Evolutionary conservation across 2,329 filamentous ascomycete genomes (phyloP).

Genomic region (Septoria linicola): DNA sequence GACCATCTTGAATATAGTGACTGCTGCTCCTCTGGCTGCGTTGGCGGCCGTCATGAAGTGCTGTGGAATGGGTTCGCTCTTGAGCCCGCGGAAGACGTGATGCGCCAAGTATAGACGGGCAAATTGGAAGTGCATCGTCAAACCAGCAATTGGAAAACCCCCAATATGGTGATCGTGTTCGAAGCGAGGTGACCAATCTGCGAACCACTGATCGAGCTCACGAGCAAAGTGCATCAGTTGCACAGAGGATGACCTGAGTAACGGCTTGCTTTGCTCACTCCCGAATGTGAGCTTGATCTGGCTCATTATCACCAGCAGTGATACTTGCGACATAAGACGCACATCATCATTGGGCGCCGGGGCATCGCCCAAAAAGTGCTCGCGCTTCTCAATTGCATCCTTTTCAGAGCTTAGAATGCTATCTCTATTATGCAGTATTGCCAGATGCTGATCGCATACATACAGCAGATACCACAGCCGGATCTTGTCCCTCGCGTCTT

Average conservation of each 20-base stretch:
- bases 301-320: slow-evolving; percentile 58
- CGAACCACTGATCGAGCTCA: slow-evolving; percentile 53
- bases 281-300: slow-evolving; percentile 57
- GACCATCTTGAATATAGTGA: slow-evolving; percentile 48
- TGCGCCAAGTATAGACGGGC: slow-evolving; percentile 55
- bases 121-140: slow-evolving; percentile 54
- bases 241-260: slow-evolving; percentile 53
- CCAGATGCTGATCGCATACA: slow-evolving; percentile 65
- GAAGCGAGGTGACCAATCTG: slow-evolving; percentile 15
- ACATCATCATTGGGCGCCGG: slow-evolving; percentile 54
- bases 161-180: slow-evolving; percentile 47
- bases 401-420: slow-evolving; percentile 58
- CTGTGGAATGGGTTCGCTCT: slow-evolving; percentile 49
- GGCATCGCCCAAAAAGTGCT: slow-evolving; percentile 52
- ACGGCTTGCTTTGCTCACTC: slow-evolving; percentile 53
- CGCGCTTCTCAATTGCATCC: slow-evolving; percentile 57
- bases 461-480: slow-evolving; percentile 64
- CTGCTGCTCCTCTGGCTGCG: slow-evolving; percentile 50
- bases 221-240: slow-evolving; percentile 48
- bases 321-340: slow-evolving; percentile 58
- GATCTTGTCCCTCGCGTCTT: slow-evolving; percentile 52
- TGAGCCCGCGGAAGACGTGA: slow-evolving; percentile 50
- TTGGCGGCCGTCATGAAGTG: slow-evolving; percentile 50
- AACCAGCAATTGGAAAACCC: slow-evolving; percentile 34
- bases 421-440: slow-evolving; percentile 60